Evolutionary conservation across 1,139 yeast genomes (phyloP).

Genomic region (Debaryomyces psychrophilus): DNA sequence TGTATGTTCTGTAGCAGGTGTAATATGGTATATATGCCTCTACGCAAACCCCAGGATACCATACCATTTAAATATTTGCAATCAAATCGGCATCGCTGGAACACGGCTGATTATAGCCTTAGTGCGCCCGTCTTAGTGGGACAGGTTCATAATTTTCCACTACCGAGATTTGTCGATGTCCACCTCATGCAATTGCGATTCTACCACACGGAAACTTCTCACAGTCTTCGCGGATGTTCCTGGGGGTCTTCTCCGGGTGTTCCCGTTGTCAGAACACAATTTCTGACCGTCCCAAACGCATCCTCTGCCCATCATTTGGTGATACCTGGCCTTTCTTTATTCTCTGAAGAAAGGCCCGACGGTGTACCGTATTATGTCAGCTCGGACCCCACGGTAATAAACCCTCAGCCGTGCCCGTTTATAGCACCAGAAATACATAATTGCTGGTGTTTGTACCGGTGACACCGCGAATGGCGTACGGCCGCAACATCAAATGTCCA

Average conservation of each 20-base stretch:
- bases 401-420: conserved; percentile 1
- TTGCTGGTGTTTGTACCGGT: neutral
- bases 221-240: neutral
- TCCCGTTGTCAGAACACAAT: neutral
- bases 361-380: conserved; percentile 6
- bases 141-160: neutral
- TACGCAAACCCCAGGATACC: neutral
- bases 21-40: neutral
- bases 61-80: conserved; percentile 8
- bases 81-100: conserved; percentile 8
- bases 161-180: neutral
- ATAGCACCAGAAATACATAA: neutral
- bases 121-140: conserved; percentile 7
- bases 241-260: neutral
- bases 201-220: neutral
- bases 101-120: conserved; percentile 9
- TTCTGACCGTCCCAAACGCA: neutral
- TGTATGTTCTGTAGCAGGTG: neutral
- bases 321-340: neutral
- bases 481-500: conserved; percentile 1
- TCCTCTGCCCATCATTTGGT: neutral
- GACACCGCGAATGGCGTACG: conserved; percentile 7
- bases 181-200: neutral
- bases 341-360: neutral
- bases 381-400: conserved; percentile 10